phyloP scores from a whole-genome alignment of 306 rosid genomes.

The Glycyrrhiza uralensis region DNA sequence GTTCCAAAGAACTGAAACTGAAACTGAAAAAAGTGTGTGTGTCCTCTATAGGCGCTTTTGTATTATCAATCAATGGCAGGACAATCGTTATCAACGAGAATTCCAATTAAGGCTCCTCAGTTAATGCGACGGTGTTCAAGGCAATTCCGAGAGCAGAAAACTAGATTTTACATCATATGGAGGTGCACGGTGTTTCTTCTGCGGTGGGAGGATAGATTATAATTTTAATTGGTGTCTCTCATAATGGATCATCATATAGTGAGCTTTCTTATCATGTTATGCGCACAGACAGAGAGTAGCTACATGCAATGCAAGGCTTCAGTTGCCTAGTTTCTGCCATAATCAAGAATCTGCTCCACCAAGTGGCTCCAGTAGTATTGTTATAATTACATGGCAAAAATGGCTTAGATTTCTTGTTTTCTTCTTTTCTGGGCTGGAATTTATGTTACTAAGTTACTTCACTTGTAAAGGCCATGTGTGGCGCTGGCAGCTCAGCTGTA shows the following conservation, averaged over 20 bases:
- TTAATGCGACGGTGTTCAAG: constrained; percentile 49
- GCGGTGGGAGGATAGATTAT: constrained; percentile 40
- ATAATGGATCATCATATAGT: too few species aligned
- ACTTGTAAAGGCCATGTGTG: not conserved
- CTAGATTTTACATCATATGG: constrained; percentile 63
- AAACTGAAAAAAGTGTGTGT: too few species aligned
- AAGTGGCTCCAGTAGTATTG: too few species aligned
- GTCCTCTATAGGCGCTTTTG: too few species aligned
- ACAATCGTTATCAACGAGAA: constrained; percentile 23
- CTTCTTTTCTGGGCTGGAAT: not conserved
- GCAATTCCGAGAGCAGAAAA: constrained; percentile 54
- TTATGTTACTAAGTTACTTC: not conserved
- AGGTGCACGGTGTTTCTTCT: constrained; percentile 60
- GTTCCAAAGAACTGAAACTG: too few species aligned
- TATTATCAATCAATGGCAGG: too few species aligned
- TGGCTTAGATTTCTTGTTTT: not conserved
- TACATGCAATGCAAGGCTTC: not conserved
- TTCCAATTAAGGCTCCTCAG: constrained; percentile 33
- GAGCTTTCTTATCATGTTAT: not conserved
- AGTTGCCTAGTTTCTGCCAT: not conserved
- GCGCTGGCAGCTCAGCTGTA: not conserved
- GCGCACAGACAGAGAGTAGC: not conserved
- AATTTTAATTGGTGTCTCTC: too few species aligned
- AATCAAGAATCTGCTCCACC: not conserved
- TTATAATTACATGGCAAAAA: not conserved